Base-by-base conservation (phyloP, 1,284 basidiomycete genomes). In the Trametes hirsuta region DNA sequence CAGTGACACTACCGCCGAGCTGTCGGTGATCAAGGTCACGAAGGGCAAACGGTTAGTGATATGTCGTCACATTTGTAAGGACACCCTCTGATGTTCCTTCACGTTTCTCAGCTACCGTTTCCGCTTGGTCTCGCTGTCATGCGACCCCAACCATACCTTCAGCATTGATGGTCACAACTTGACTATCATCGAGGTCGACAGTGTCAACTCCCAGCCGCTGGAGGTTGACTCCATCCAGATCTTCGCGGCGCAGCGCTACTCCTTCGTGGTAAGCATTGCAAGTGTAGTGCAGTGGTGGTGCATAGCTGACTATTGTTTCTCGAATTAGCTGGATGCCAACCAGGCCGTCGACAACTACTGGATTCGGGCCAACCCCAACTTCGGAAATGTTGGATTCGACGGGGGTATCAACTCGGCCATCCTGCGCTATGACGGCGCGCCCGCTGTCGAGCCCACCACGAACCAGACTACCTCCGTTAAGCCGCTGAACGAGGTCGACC, bases 121-220 rank as follows among this genome's bases (percentile, higher is more conserved):
- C 64, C 72, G 86, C 11, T 65, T 87, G 55, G 75, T 87, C 70
- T 84, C 83, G 68, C 79, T 80, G 70, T 69, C 77, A 0, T 75
- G 74, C 63, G 71, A 74, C 51, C 66, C 72, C 8, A 68, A 69
- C 57, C 67, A 67, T 54, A 66, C 50, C 1, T 76, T 78, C 68
- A 69, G 71, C 49, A 74, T 78, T 40, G 73, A 76, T 48, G 64
- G 65, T 5, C 77, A 78, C 62, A 66, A 65, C 40, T 53, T 76
- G 63, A 75, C 72, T 11, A 63, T 77, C 61, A 77, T 77, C 39
- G 75, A 76, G 57, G 69, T 66, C 12, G 75, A 77, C 46, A 67
- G 70, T 36, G 61, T 72, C 30, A 67, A 68, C 57, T 68, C 74
- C 1, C 50, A 76, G 41, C 73, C 76, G 1, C 56, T 72, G n/a